phyloP scores from a whole-genome alignment of 106 monocot species.

The Dioscorea alata region DNA sequence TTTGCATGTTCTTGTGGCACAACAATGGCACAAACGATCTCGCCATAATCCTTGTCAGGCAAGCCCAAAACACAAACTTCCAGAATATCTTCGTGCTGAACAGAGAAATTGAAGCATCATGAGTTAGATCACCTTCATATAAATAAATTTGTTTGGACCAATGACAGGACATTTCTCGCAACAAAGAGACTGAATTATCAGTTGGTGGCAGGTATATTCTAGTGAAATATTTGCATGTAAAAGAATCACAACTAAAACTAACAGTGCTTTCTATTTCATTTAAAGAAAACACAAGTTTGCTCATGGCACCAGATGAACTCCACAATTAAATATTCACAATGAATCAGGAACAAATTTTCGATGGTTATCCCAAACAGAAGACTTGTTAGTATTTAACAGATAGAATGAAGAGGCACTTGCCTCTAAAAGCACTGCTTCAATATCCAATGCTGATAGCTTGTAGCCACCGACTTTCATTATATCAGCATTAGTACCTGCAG shows the following conservation, averaged over 20 bases:
- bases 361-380: background rate
- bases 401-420: slow-evolving; percentile 29
- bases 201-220: too few relatives aligned
- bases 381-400: background rate
- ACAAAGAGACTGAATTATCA: background rate
- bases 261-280: too few relatives aligned
- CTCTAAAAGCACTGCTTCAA: slow-evolving; percentile 88
- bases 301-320: too few relatives aligned
- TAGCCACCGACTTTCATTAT: slow-evolving; percentile 99
- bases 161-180: background rate
- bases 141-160: too few relatives aligned
- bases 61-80: slow-evolving; percentile 88
- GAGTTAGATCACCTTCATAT: too few relatives aligned
- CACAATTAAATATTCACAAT: background rate
- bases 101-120: background rate
- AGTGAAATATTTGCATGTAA: too few relatives aligned
- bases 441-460: slow-evolving; percentile 94
- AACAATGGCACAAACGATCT: slow-evolving; percentile 75
- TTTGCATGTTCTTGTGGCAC: slow-evolving; percentile 44
- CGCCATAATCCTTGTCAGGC: slow-evolving; percentile 82
- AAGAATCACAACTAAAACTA: too few relatives aligned
- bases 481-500: slow-evolving; percentile 94
- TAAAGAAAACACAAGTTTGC: too few relatives aligned
- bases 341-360: background rate
- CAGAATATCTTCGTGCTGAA: slow-evolving; percentile 69